These are phyloP conservation scores for Prunella vulgaris DNA, from an alignment of 257 asterid genomes.

Conservation along the genomic window DNA sequence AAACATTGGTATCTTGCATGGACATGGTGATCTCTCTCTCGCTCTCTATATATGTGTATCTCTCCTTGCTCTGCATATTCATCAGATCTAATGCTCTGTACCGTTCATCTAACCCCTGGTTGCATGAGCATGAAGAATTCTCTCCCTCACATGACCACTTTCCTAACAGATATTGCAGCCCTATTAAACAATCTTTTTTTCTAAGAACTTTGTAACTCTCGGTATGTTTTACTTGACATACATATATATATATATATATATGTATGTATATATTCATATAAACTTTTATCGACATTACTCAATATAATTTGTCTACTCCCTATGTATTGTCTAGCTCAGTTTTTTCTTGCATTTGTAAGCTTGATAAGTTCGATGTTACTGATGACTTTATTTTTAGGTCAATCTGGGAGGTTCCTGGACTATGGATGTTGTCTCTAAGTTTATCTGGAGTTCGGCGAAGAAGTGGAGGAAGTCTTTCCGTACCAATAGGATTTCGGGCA, in stretches of 20 bases:
- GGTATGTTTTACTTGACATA: not conserved
- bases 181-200: not conserved
- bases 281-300: too few relatives aligned
- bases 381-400: conserved; percentile 47
- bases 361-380: conserved; percentile 10
- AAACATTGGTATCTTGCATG: not conserved
- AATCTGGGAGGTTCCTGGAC: conserved; percentile 72
- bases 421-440: conserved; percentile 74
- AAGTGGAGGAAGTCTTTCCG: conserved; percentile 70
- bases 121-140: not conserved
- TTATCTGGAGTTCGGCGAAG: conserved; percentile 76
- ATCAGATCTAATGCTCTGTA: not conserved
- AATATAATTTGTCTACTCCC: not conserved
- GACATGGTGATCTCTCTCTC: not conserved
- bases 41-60: not conserved
- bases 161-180: not conserved
- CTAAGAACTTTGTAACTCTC: not conserved
- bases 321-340: not conserved
- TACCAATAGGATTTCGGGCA: conserved; percentile 80
- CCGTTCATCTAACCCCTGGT: too few relatives aligned
- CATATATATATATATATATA: not conserved
- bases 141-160: not conserved
- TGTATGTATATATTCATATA: too few relatives aligned
- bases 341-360: not conserved
- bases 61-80: not conserved